Evolutionary conservation across 768 basidiomycete species (phyloP).

Genomic region (Lyophyllum shimeji): DNA sequence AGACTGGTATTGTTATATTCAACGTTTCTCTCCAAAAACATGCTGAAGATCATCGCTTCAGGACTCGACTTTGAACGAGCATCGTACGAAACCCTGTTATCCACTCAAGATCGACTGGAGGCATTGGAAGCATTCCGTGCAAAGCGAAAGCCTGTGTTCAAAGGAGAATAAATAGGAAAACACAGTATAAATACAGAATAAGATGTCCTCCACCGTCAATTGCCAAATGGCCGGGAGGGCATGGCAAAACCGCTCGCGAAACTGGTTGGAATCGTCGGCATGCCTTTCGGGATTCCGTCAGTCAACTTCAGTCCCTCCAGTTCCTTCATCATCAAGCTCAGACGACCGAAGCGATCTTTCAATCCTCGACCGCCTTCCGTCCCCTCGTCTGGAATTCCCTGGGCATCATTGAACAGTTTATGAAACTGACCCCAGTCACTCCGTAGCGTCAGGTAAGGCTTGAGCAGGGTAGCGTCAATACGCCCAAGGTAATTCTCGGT

Average conservation of each 20-base stretch:
- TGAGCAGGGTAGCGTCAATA: conserved; percentile 82
- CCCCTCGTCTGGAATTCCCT: conserved; percentile 41
- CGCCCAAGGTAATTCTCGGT: conserved; percentile 91
- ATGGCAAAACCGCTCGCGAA: conserved; percentile 56
- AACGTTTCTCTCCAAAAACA: background rate
- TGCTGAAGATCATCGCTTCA: conserved; percentile 19
- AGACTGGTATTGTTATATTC: conserved; percentile 57
- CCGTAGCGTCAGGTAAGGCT: conserved; percentile 88
- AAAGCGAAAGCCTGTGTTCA: conserved; percentile 78
- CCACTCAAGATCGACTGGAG: conserved; percentile 75
- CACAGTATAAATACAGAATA: conserved; percentile 20
- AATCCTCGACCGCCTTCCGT: conserved; percentile 47
- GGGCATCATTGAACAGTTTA: conserved; percentile 70
- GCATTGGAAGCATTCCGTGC: conserved; percentile 85
- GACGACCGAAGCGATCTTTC: conserved; percentile 65
- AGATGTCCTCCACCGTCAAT: conserved; percentile 14
- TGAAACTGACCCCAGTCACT: conserved; percentile 90
- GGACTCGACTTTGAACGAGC: conserved; percentile 93
- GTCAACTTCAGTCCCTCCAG: conserved; percentile 65
- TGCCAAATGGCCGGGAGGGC: conserved; percentile 42
- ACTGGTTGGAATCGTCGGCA: conserved; percentile 55
- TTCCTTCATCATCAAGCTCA: conserved; percentile 89
- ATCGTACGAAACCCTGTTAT: conserved; percentile 78
- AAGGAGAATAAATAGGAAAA: conserved; percentile 59
- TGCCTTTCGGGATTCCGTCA: conserved; percentile 58